Conservation (phyloP, 306 rosid species). For the Ceratonia siliqua region DNA sequence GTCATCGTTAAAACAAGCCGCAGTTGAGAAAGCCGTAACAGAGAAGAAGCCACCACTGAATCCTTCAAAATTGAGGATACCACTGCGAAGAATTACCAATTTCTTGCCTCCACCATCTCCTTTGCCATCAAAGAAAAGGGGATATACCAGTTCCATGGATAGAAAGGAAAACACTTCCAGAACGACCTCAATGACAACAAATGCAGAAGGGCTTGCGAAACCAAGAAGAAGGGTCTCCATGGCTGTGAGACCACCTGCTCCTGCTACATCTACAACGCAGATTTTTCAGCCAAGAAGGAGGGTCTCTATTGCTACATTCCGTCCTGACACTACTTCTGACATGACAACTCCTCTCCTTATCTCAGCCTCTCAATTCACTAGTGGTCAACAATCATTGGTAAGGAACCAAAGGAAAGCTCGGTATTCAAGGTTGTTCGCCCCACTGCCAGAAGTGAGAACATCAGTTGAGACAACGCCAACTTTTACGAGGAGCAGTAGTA, state of each 20-base stretch:
- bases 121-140: conserved; percentile 41
- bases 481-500: conserved; percentile 69
- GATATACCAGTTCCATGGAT: conserved; percentile 29
- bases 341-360: conserved; percentile 66
- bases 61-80: conserved; percentile 70
- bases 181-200: conserved; percentile 42
- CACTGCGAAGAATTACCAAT: conserved; percentile 72
- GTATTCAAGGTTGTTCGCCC: conserved; percentile 75
- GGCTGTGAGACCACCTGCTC: conserved; percentile 60
- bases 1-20: conserved; percentile 38
- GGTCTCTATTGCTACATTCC: conserved; percentile 75
- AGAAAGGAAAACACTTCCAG: conserved; percentile 74
- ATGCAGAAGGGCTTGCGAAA: conserved; percentile 32
- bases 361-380: conserved; percentile 54
- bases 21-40: conserved; percentile 40
- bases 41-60: conserved; percentile 77
- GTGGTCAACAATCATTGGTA: conserved; percentile 48
- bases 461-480: conserved; percentile 64
- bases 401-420: conserved; percentile 62
- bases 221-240: conserved; percentile 74
- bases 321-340: conserved; percentile 57
- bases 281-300: conserved; percentile 80
- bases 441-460: conserved; percentile 58
- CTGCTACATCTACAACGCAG: conserved; percentile 39
- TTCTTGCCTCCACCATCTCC: conserved; percentile 64